These are phyloP conservation scores for Porcisia hertigi DNA, from an alignment of 208 protist species.

Conservation along the genomic window DNA sequence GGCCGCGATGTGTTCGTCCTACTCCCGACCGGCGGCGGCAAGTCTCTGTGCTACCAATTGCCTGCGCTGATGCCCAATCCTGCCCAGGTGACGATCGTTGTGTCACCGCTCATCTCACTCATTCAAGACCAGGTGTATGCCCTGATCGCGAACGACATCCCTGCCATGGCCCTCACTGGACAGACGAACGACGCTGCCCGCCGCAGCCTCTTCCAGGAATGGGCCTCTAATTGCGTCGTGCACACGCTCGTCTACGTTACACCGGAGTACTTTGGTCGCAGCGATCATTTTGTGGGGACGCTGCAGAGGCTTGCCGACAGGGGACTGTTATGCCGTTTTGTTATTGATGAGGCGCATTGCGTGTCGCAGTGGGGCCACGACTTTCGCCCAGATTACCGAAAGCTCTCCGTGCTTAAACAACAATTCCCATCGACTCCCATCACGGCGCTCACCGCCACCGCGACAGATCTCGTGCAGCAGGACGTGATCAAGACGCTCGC, in stretches of 20 bases:
- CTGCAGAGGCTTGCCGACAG: slow-evolving; percentile 52
- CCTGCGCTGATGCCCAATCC: slow-evolving; percentile 88
- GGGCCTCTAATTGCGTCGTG: slow-evolving; percentile 49
- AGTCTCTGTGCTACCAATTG: slow-evolving; percentile 97
- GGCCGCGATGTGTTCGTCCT: slow-evolving; percentile 94
- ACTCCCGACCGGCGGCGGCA: slow-evolving; percentile 94
- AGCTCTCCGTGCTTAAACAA: slow-evolving; percentile 70
- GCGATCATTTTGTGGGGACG: slow-evolving; percentile 68
- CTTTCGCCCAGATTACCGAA: slow-evolving; percentile 91
- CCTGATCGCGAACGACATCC: slow-evolving; percentile 82
- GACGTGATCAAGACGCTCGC: slow-evolving; percentile 84
- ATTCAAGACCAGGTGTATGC: slow-evolving; percentile 96
- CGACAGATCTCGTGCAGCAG: slow-evolving; percentile 82
- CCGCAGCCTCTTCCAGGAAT: slow-evolving; percentile 72
- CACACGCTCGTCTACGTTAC: slow-evolving; percentile 86
- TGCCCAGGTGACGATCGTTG: slow-evolving; percentile 90
- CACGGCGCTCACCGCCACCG: slow-evolving; percentile 86
- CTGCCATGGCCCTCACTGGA: slow-evolving; percentile 78
- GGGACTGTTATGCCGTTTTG: slow-evolving; percentile 72
- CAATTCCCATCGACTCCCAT: slow-evolving; percentile 72
- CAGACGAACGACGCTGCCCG: slow-evolving; percentile 62
- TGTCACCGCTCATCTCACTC: slow-evolving; percentile 96
- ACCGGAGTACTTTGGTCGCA: slow-evolving; percentile 89
- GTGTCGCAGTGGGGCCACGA: slow-evolving; percentile 98
- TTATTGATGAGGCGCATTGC: slow-evolving; percentile 97